These are phyloP conservation scores for Musa beccarii DNA, from an alignment of 176 grass and related monocot species.

Conservation along the genomic window DNA sequence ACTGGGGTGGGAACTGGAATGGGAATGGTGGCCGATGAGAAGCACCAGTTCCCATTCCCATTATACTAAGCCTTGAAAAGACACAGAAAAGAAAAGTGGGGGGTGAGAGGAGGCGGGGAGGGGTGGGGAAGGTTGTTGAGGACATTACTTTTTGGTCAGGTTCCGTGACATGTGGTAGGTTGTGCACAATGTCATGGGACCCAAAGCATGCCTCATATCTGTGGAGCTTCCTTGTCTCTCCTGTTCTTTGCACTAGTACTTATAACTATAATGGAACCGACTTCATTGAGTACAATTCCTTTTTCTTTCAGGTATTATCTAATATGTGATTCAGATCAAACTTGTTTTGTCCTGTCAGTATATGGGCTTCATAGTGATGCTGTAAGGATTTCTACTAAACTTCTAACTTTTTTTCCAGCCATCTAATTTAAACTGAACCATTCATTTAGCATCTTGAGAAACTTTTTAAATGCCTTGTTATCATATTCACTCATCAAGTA, in stretches of 20 bases:
- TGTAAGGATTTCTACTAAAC: conserved; percentile 39
- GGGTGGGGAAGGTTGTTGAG: too few species aligned
- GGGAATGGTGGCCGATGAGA: neutral
- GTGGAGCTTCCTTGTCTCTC: neutral
- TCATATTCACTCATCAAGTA: too few species aligned
- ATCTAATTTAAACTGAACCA: conserved; percentile 3
- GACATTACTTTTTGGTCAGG: too few species aligned
- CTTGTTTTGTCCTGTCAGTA: conserved; percentile 56
- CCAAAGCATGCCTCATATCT: too few species aligned
- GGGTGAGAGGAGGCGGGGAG: too few species aligned
- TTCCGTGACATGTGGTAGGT: too few species aligned
- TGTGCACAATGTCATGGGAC: too few species aligned
- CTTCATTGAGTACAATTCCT: neutral
- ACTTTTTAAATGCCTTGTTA: too few species aligned
- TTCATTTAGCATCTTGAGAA: too few species aligned
- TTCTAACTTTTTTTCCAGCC: neutral
- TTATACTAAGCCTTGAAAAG: neutral
- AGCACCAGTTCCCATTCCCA: neutral
- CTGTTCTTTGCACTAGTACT: neutral
- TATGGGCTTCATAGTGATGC: conserved; percentile 50
- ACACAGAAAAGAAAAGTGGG: neutral
- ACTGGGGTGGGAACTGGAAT: neutral
- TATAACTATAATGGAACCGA: neutral
- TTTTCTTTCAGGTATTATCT: conserved; percentile 58
- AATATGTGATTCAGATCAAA: conserved; percentile 43